phyloP scores from a whole-genome alignment of 2,329 filamentous ascomycete genomes.

The Juglanconis juglandina region DNA sequence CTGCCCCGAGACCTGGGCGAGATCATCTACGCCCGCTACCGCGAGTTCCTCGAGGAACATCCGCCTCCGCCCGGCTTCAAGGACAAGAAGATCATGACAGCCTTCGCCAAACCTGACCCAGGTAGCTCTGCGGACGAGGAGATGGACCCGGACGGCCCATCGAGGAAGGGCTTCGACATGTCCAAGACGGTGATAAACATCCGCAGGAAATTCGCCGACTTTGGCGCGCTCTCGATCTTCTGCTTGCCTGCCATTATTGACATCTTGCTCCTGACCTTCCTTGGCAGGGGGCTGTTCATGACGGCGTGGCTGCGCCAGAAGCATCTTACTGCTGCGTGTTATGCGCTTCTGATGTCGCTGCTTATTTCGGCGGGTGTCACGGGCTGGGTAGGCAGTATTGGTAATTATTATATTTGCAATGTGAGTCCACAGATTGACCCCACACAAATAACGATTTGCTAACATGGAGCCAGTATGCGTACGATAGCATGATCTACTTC shows the following conservation, averaged over 20 bases:
- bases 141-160: conserved; percentile 19
- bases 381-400: conserved; percentile 61
- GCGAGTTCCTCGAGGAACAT: conserved; percentile 24
- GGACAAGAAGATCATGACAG: conserved; percentile 31
- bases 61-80: conserved; percentile 25
- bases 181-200: conserved; percentile 19
- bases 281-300: conserved; percentile 59
- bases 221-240: conserved; percentile 59
- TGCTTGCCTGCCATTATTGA: conserved; percentile 61
- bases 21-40: conserved; percentile 33
- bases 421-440: conserved; percentile 16
- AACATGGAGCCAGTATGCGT: conserved; percentile 27
- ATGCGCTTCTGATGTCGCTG: conserved; percentile 56
- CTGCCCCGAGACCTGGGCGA: conserved; percentile 45
- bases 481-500: conserved; percentile 40
- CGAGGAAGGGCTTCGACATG: conserved; percentile 18
- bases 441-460: background rate
- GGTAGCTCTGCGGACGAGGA: conserved; percentile 3
- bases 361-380: conserved; percentile 59
- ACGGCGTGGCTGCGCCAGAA: conserved; percentile 53
- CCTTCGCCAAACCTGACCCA: conserved; percentile 30
- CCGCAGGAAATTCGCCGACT: conserved; percentile 35
- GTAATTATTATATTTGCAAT: conserved; percentile 55
- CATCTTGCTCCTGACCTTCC: conserved; percentile 55
- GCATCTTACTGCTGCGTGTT: conserved; percentile 49